These are phyloP conservation scores for Diddensiella santjacobensis DNA, from an alignment of 805 yeast species.

Conservation along the genomic window DNA sequence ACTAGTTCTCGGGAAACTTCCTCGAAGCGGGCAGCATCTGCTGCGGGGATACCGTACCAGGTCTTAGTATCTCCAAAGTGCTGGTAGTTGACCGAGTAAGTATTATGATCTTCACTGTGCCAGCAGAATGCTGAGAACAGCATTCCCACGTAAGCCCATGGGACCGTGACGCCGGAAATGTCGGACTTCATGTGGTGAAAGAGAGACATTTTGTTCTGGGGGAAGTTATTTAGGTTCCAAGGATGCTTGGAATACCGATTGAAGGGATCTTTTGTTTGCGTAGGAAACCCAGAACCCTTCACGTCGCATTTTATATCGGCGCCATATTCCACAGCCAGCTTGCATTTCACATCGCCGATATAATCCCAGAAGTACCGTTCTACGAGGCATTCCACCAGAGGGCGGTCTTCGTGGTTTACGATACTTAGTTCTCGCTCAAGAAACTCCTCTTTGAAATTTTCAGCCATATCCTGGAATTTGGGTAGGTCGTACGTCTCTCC, in stretches of 20 bases:
- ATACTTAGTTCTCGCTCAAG: conserved; percentile 29
- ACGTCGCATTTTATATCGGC: conserved; percentile 38
- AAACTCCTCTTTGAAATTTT: conserved; percentile 44
- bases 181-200: conserved; percentile 32
- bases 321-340: conserved; percentile 38
- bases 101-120: conserved; percentile 95
- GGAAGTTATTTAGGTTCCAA: conserved; percentile 38
- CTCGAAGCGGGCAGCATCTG: conserved; percentile 61
- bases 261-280: conserved; percentile 28
- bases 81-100: conserved; percentile 87
- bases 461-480: conserved; percentile 58
- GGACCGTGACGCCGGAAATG: conserved; percentile 88
- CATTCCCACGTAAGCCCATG: conserved; percentile 93
- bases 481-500: conserved; percentile 51
- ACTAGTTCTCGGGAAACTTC: conserved; percentile 54
- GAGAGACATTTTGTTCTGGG: conserved; percentile 33
- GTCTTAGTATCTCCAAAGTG: conserved; percentile 85
- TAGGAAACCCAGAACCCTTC: conserved; percentile 39
- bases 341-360: conserved; percentile 28
- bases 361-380: conserved; percentile 38
- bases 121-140: conserved; percentile 90
- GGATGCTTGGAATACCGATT: conserved; percentile 33
- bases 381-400: conserved; percentile 22
- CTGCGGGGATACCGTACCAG: conserved; percentile 89
- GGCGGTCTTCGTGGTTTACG: conserved; percentile 16